Evolutionary conservation across 768 basidiomycete species (phyloP), one percentile per base, ranked within the genome.

Genomic region (Hygrophorus pudorinus): DNA sequence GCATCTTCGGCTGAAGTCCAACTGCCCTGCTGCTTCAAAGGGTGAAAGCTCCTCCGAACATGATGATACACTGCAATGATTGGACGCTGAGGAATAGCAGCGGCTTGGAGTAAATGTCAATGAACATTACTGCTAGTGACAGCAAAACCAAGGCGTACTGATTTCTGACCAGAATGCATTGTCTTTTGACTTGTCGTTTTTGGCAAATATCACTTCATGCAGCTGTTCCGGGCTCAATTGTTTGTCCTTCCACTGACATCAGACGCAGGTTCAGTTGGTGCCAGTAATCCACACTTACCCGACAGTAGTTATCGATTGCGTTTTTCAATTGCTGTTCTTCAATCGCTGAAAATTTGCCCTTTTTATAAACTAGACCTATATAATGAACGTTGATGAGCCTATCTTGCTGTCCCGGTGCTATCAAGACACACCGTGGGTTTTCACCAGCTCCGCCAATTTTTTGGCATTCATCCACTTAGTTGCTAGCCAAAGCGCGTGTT

Each of bases 1-100:
- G 63, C 68, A 56, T 91, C 86, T 55, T 91, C 83, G 4, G 75
- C 65, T 10, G 67, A 54, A 33, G 65, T 66, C 88, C 88, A 91
- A 48, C 71, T 69, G 0, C 88, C 88, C 58, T 79, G 78, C 44
- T 70, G 70, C 46, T 76, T 76, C 45, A 81, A 56, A 4, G 85
- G 87, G 59, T 91, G 82, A 48, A 75, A 74, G 2, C 63, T 64
- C 47, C 88, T 68, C 34, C 83, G 74, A 43, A 89, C 73, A 56
- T 87, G 78, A 53, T 91, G 86, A 58, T 90, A 90, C 4, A 91
- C 82, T 27, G 88, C 82, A 20, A 81, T 78, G 48, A 91, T 79
- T 3, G 87, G 86, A 12, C 88, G 81, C 53, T 79, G 69, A 32
- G 84, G 78, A 39, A 89, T 67, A 17, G 83, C 76, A 42, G 70